These are phyloP conservation scores for Nicotiana attenuata DNA, from an alignment of 257 asterid genomes.

Conservation along the genomic window DNA sequence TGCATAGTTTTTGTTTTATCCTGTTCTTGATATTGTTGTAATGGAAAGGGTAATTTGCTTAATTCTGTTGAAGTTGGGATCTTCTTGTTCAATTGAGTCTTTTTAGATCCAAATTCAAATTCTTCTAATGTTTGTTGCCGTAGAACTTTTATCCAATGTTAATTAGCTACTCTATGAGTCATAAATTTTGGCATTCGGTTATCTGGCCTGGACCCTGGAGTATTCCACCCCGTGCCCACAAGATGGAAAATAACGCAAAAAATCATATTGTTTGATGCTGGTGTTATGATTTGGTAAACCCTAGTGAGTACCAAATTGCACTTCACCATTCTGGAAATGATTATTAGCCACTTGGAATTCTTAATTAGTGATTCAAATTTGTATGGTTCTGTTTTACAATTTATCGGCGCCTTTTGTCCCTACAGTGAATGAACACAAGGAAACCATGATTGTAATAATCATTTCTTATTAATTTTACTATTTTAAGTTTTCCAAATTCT, in stretches of 20 bases:
- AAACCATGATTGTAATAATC: background rate
- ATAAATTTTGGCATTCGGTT: too few species aligned
- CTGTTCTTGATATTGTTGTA: background rate
- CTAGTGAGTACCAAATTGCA: background rate
- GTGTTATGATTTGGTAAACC: background rate
- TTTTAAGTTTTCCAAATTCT: background rate
- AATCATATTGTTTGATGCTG: background rate
- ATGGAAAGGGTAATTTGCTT: background rate
- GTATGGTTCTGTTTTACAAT: background rate
- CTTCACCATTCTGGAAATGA: background rate
- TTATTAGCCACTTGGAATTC: background rate
- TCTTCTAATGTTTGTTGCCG: background rate
- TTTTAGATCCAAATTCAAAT: background rate
- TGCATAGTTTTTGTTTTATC: background rate
- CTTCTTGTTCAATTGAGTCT: background rate
- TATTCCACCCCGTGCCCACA: background rate
- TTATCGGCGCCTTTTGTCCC: background rate
- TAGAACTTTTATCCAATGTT: background rate
- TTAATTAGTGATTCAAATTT: background rate
- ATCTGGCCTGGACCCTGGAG: background rate
- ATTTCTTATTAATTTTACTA: background rate
- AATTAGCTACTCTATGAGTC: too few species aligned
- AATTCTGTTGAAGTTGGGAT: background rate
- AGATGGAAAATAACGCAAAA: background rate
- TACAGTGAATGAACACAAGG: background rate